Evolutionary conservation across 441 rosid genomes (phyloP).

Genomic region (Populus hybrid): DNA sequence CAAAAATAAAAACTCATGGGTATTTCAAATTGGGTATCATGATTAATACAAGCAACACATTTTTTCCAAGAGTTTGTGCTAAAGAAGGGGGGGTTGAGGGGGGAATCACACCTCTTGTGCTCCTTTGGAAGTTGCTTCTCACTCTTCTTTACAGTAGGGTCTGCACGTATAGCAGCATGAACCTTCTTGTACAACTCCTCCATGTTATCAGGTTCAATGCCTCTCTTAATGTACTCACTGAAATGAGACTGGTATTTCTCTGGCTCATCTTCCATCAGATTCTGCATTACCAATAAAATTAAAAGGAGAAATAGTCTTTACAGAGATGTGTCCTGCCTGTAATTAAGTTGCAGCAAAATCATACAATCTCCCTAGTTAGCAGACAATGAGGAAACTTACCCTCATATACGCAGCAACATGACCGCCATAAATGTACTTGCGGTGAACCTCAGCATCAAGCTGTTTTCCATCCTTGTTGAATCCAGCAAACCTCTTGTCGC

Average conservation of each 20-base stretch:
- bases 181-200: constrained; percentile 81
- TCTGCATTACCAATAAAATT: constrained; percentile 27
- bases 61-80: too few species aligned
- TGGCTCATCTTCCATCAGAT: constrained; percentile 71
- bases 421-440: constrained; percentile 74
- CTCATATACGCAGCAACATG: constrained; percentile 79
- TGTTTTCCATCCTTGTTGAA: constrained; percentile 66
- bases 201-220: constrained; percentile 57
- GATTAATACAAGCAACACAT: too few species aligned
- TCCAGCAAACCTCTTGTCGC: constrained; percentile 89
- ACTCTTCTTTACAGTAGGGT: constrained; percentile 58
- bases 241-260: constrained; percentile 84
- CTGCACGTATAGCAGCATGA: constrained; percentile 85
- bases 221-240: constrained; percentile 57
- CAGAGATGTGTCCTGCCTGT: not conserved
- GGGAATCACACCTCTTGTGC: constrained; percentile 60
- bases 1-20: not conserved
- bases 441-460: constrained; percentile 72
- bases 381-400: constrained; percentile 24
- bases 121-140: constrained; percentile 54
- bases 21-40: too few species aligned
- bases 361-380: not conserved
- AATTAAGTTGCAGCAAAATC: not conserved
- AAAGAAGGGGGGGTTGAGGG: too few species aligned
- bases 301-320: not conserved